A percentile compares a stretch with the other conserved stretches of the same genome.
Evolutionary conservation across 495 filamentous ascomycete species (phyloP).

Genomic region (Penicillium cinerascens): DNA sequence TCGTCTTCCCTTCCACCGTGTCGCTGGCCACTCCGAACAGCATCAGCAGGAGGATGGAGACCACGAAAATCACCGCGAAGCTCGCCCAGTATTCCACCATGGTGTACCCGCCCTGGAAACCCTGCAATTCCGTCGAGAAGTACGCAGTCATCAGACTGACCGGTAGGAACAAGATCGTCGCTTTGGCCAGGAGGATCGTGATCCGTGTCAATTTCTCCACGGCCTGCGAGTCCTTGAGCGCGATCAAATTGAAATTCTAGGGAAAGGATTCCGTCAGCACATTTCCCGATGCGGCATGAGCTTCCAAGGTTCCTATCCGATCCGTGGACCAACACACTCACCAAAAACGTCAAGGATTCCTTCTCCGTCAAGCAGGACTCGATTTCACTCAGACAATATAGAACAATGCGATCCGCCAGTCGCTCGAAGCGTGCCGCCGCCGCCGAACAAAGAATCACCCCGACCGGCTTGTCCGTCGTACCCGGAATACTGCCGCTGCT

Average conservation of each 20-base stretch:
- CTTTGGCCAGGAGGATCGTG: conserved; percentile 78
- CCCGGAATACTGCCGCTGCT: conserved; percentile 20
- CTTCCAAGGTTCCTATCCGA: background rate
- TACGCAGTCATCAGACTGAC: conserved; percentile 83
- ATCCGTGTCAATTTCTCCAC: conserved; percentile 76
- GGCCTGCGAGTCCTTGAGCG: conserved; percentile 75
- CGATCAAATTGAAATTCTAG: conserved; percentile 84
- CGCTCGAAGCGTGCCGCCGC: conserved; percentile 73
- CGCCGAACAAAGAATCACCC: conserved; percentile 57
- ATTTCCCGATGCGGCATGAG: background rate
- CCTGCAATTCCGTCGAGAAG: conserved; percentile 68
- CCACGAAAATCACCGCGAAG: conserved; percentile 63
- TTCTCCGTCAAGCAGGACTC: conserved; percentile 77
- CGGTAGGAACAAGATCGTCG: conserved; percentile 80
- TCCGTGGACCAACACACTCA: conserved; percentile 20
- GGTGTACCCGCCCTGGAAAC: conserved; percentile 55
- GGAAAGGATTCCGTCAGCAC: conserved; percentile 15
- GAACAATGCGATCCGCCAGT: conserved; percentile 68
- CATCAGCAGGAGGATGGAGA: conserved; percentile 57
- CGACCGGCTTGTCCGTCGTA: conserved; percentile 38
- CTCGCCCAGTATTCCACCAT: conserved; percentile 66
- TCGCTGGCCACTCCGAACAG: conserved; percentile 46
- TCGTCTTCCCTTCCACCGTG: conserved; percentile 49
- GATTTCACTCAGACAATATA: conserved; percentile 78
- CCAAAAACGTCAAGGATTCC: conserved; percentile 68